These are phyloP conservation scores for Cadophora sp. DNA, from an alignment of 2,329 filamentous ascomycete species.

Conservation along the genomic window DNA sequence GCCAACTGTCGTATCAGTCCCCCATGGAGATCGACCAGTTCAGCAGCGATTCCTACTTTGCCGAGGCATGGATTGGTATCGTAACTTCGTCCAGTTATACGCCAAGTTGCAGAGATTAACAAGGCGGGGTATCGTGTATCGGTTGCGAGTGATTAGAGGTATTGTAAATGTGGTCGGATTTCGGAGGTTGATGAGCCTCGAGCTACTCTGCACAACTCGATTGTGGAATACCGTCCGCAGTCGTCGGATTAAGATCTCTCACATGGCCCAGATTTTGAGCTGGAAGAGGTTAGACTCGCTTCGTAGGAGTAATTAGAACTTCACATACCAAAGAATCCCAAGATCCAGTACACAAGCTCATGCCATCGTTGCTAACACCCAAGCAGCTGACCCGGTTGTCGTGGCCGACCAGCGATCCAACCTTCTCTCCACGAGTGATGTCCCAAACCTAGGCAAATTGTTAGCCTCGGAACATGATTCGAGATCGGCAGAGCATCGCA, in stretches of 20 bases:
- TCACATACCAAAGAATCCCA: slow-evolving; percentile 94
- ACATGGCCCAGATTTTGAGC: slow-evolving; percentile 85
- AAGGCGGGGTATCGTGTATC: slow-evolving; percentile 45
- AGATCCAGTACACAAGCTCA: slow-evolving; percentile 98
- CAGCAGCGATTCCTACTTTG: slow-evolving; percentile 45
- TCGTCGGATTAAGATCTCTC: slow-evolving; percentile 35
- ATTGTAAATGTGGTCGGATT: slow-evolving; percentile 37
- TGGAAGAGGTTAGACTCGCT: slow-evolving; percentile 50
- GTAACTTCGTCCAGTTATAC: slow-evolving; percentile 56
- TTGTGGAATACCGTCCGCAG: slow-evolving; percentile 34
- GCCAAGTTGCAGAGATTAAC: slow-evolving; percentile 52
- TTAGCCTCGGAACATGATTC: background rate
- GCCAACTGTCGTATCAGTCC: slow-evolving; percentile 36
- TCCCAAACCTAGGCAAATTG: slow-evolving; percentile 82
- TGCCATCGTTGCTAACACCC: slow-evolving; percentile 98
- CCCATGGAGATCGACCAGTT: slow-evolving; percentile 34
- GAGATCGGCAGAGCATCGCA: background rate
- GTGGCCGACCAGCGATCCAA: slow-evolving; percentile 94
- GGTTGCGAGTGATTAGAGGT: slow-evolving; percentile 48
- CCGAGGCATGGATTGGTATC: slow-evolving; percentile 50
- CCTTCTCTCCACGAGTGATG: slow-evolving; percentile 93
- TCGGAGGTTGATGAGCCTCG: slow-evolving; percentile 32
- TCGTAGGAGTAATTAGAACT: slow-evolving; percentile 36
- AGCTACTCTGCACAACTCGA: slow-evolving; percentile 39
- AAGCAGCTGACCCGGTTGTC: slow-evolving; percentile 99